Base-by-base conservation (phyloP, 2,329 filamentous ascomycete genomes). In the Podosphaera xanthii region DNA sequence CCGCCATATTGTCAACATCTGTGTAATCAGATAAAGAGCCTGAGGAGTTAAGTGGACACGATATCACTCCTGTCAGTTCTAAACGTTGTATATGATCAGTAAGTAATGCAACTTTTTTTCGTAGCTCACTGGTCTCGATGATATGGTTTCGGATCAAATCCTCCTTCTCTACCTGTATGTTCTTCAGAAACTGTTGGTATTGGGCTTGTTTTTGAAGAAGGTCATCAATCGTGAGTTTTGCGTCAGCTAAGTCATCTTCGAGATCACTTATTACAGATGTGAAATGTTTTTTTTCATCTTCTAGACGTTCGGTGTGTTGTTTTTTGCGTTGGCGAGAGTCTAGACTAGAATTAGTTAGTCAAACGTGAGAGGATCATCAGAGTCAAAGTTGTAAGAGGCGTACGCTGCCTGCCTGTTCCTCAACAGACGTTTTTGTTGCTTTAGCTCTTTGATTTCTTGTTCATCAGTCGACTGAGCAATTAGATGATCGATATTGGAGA, bases 271-370 rank as follows among this genome's bases (percentile, higher is more conserved):
- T 86, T 69, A 86, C 74, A 65, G 80, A 79, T 59, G 84, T 86
- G 75, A 82, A 94, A 61, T 86, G 81, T 76, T 96, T 96, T 78
- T 97, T 96, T 75, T 97, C 91, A 71, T 92, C 86, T 72, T 97
- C 92, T 53, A 97, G 81, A 66, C 92, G 84, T 74, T 97, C 92
- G 40, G 92, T 97, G 74, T 97, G 91, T 73, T 88, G 86, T 80
- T 97, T 97, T 79, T 97, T 98, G 67, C 92, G 84, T 72, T 97
- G 91, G 65, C 92, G 83, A 52, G 92, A 97, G 74, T 97, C 91
- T 67, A 98, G 85, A 65, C 88, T 94, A 64, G 34, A 49, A 62
- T 52, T 35, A 59, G 59, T 68, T 65, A 67, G 65, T 35, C 57
- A 61, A 61, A 33, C 33, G 22, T 54, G 50, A 50, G n/a, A 22